Evolutionary conservation across 106 monocot species (phyloP).

Genomic region (Xerophyta viscosa): DNA sequence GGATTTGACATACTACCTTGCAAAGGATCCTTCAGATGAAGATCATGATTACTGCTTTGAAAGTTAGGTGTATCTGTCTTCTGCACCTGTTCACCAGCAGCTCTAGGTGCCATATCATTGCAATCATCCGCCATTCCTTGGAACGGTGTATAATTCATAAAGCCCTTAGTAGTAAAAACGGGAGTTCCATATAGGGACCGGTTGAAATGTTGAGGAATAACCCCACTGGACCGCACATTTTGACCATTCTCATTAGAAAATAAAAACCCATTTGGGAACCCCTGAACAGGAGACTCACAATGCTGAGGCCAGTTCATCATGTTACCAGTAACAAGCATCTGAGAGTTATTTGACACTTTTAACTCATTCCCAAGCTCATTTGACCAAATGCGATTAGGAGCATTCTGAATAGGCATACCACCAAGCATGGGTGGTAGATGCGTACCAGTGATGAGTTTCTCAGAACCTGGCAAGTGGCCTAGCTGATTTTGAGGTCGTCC

Average conservation of each 20-base stretch:
- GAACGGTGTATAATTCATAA: conserved; percentile 24
- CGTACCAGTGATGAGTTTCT: conserved; percentile 16
- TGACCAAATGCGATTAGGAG: conserved; percentile 21
- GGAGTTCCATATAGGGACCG: conserved; percentile 54
- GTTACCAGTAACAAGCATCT: conserved; percentile 28
- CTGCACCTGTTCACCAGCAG: conserved; percentile 15
- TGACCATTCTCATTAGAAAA: conserved; percentile 36
- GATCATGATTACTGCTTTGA: conserved; percentile 23
- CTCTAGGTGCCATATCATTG: conserved; percentile 17
- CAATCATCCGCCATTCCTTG: conserved; percentile 27
- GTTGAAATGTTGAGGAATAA: conserved; percentile 25
- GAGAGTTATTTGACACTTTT: conserved; percentile 22
- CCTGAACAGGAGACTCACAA: conserved; percentile 20
- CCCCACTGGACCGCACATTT: conserved; percentile 18
- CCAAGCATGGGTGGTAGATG: conserved; percentile 29
- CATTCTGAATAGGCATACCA: conserved; percentile 33
- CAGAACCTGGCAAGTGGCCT: conserved; percentile 22
- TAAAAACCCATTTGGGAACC: conserved; percentile 36
- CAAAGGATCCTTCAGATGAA: conserved; percentile 9
- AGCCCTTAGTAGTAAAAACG: conserved; percentile 25
- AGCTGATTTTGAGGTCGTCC: conserved; percentile 34
- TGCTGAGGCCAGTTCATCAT: conserved; percentile 26
- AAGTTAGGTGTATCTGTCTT: conserved; percentile 22
- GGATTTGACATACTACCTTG: conserved; percentile 11
- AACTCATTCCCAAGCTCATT: conserved; percentile 29